phyloP scores from a whole-genome alignment of 805 yeast genomes.

The Candida dajiaensis region DNA sequence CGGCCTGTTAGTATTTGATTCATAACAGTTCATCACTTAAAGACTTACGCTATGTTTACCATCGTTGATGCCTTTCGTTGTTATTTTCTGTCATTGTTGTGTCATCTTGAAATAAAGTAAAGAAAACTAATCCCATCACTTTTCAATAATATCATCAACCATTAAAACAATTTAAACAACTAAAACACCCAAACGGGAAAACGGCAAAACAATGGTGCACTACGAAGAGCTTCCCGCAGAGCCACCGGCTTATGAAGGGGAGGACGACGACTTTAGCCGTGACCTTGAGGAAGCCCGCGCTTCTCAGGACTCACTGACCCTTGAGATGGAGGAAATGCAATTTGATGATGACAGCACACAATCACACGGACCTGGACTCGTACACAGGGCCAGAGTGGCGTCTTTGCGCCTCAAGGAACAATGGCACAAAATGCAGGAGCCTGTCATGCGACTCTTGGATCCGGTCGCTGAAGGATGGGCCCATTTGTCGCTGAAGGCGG shows the following conservation, averaged over 20 bases:
- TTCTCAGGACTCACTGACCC: constrained; percentile 5
- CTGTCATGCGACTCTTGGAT: constrained; percentile 31
- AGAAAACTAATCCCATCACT: too few relatives aligned
- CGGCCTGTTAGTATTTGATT: neutral
- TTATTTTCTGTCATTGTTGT: neutral
- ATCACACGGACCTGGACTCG: constrained; percentile 2
- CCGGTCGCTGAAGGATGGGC: constrained; percentile 38
- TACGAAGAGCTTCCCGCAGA: constrained; percentile 23
- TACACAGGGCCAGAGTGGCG: neutral
- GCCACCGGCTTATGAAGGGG: constrained; percentile 26
- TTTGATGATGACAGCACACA: constrained; percentile 31
- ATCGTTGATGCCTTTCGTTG: neutral
- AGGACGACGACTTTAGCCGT: neutral
- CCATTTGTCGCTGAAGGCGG: constrained; percentile 38
- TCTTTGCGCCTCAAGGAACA: neutral
- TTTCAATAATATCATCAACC: too few relatives aligned
- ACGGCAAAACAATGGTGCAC: constrained; percentile 3
- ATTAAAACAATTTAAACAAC: too few relatives aligned
- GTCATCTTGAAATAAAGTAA: neutral
- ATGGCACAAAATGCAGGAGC: constrained; percentile 2
- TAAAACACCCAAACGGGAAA: too few relatives aligned
- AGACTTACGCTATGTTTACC: neutral
- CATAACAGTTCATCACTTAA: neutral
- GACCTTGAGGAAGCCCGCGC: neutral
- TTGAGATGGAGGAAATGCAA: constrained; percentile 31